Base-by-base conservation (phyloP, 2,329 filamentous ascomycete species). In the Hypoxylon sp. region DNA sequence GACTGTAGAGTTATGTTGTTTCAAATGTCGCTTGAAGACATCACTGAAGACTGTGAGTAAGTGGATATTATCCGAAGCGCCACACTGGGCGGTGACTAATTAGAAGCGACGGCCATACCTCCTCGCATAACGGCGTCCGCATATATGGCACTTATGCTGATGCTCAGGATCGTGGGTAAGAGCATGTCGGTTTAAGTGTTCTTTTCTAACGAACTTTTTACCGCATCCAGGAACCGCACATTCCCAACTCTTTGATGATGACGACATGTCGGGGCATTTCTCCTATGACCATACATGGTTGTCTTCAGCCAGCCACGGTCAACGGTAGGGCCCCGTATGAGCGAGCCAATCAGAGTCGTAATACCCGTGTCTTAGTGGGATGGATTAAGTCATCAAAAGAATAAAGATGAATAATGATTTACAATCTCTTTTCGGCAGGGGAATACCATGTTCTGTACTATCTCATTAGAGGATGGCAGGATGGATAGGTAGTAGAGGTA, bases 181-280 rank as follows among this genome's bases (percentile, higher is more conserved):
- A n/a, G 63, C 63, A 64, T 75, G 74, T 55, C 74, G 68, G 23
- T 72, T 75, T 13, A 75, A 51, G 51, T 75, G 74, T 38, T 75
- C 74, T 36, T 75, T 75, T 66, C 74, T 62, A 43, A 64, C 60
- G 50, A 75, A 75, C 11, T 68, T 63, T 56, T 75, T 75, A 30
- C 60, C 55, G 30, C 74, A 75, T 3, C 69, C 66, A 17, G 72
- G 64, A 17, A 72, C 43, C 7, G 56, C 41, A 50, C 74, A 75
- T 52, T 69, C 65, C 62, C 73, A 75, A 28, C 58, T 63, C 52
- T 59, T 59, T 25, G 60, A n/a, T 30, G 49, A 50, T 28, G 68
- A 66, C 34, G 69, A 64, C 67, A 67, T 68, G 13, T 60, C 59
- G 60, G 13, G 55, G 36, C 46, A 56, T 53, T 50, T 41, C 32